A percentile compares a stretch with the other conserved stretches of the same genome.
phyloP scores from a whole-genome alignment of 2,329 filamentous ascomycete species.

The Sordariomycetes sp. region DNA sequence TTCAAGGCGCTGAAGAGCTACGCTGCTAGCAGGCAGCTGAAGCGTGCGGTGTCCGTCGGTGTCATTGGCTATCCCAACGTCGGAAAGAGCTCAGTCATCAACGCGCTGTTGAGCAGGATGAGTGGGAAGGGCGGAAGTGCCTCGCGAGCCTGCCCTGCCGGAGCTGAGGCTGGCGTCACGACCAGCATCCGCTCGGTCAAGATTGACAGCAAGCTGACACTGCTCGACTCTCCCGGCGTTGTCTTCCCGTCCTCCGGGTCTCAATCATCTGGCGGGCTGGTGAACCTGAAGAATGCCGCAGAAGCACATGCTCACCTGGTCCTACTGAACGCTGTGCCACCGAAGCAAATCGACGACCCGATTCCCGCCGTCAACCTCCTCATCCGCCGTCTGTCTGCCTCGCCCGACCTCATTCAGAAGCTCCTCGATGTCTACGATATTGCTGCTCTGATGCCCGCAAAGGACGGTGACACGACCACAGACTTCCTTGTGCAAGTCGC shows the following conservation, averaged over 20 bases:
- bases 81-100: constrained; percentile 94
- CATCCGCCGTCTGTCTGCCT: constrained; percentile 68
- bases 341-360: constrained; percentile 89
- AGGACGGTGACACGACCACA: constrained; percentile 68
- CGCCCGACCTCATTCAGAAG: constrained; percentile 66
- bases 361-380: constrained; percentile 78
- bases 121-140: constrained; percentile 51
- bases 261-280: constrained; percentile 25
- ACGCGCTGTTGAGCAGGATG: constrained; percentile 73
- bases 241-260: constrained; percentile 68
- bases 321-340: constrained; percentile 83
- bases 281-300: constrained; percentile 48
- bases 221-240: constrained; percentile 90
- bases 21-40: constrained; percentile 72
- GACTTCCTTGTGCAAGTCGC: constrained; percentile 95
- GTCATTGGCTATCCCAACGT: constrained; percentile 96
- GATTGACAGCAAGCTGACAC: constrained; percentile 86
- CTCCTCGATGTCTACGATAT: constrained; percentile 79
- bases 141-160: constrained; percentile 67
- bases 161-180: constrained; percentile 86
- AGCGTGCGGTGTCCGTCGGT: constrained; percentile 82
- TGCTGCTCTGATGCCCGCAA: constrained; percentile 61
- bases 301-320: constrained; percentile 78
- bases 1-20: constrained; percentile 88
- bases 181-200: constrained; percentile 85